Evolutionary conservation across 257 asterid species (phyloP), one percentile per base, ranked within the genome.

Genomic region (Ligustrum vulgare): DNA sequence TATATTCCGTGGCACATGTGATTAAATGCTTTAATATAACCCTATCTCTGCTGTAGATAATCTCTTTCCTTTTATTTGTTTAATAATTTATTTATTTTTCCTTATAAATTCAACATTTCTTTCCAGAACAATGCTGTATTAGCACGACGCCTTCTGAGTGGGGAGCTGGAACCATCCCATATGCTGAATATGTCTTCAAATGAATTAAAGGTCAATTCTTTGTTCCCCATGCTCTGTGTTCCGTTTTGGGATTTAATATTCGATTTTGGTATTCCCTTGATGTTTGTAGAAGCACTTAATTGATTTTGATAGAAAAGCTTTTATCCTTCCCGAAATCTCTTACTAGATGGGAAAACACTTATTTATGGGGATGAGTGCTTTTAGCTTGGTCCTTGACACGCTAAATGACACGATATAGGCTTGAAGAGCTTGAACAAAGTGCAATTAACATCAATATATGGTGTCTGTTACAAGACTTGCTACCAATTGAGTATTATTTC

Each of bases 121-220:
- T 70, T 74, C 77, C 86, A 94, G 98, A 79, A 75, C 72, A 86
- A 81, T 81, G 84, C 73, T 70, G 78, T 66, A 58, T 83, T 94
- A 69, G 90, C 95, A 22, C 83, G 79, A 2, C 93, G 97, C 66
- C 85, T 92, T 82, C 86, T 94, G 69, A 90, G 79, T 31, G 86
- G 82, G 78, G 98, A 94, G 89, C 81, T 94, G 93, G 89, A 85
- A 77, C 91, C 97, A 77, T 88, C 83, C 33, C 89, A 84, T 78
- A 81, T 94, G 77, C 77, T 89, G 67, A 87, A 75, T 76, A 90
- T 94, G 97, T 78, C 91, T 35, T 90, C 95, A n/a, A 80, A 74
- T 65, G 94, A 92, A 78, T 84, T 94, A 49, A 94, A 92, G 97
- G 98, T 94, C 69, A 54, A 47, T 69, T 31, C 63, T 69, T 74